Base-by-base conservation (phyloP, 2,329 filamentous ascomycete species). In the Fusarium gaditjirri region DNA sequence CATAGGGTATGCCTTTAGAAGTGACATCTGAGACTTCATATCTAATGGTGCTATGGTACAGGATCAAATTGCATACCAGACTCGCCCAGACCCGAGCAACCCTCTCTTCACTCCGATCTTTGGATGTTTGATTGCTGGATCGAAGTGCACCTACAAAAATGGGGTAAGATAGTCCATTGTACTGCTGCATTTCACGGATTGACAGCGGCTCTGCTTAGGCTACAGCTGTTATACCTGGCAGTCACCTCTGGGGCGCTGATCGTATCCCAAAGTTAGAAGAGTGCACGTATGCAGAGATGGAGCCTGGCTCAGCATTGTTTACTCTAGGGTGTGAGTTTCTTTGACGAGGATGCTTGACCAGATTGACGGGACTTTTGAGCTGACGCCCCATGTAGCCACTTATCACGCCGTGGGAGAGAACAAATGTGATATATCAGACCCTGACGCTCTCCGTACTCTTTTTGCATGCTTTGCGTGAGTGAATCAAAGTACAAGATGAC, bases 101-200 rank as follows among this genome's bases (percentile, higher is more conserved):
- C 43, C 55, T 19, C 43, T 50, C 4, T 58, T 50, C 42, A 58
- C 43, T 7, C 55, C 55, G 3, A 58, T 50, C 6, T 35, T 58
- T 25, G 55, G 55, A 9, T 58, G 55, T 8, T 27, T 50, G 33
- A 39, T 58, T 21, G 43, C 55, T 11, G 55, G 55, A 3, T 58
- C 55, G 8, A 58, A 44, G 14, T 58, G 55, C 44, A 58, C 55
- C 31, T 58, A 58, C 11, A 39, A 58, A 17, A 58, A 58, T 9
- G 43, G 55, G 14, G 55, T 39, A 50, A 25, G 27, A 19, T 23
- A 41, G 6, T n/a, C 11, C 13, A n/a, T 41, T n/a, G 21, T 8
- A 44, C 3, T 44, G 11, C 25, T 19, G 5, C 16, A 35, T 4
- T 17, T 25, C 21, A 23, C 2, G 5, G 16, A 17, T 3, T 44